Evolutionary conservation across 2,329 filamentous ascomycete genomes (phyloP), one percentile per base, ranked within the genome.

Genomic region (Coniochaeta sp.): DNA sequence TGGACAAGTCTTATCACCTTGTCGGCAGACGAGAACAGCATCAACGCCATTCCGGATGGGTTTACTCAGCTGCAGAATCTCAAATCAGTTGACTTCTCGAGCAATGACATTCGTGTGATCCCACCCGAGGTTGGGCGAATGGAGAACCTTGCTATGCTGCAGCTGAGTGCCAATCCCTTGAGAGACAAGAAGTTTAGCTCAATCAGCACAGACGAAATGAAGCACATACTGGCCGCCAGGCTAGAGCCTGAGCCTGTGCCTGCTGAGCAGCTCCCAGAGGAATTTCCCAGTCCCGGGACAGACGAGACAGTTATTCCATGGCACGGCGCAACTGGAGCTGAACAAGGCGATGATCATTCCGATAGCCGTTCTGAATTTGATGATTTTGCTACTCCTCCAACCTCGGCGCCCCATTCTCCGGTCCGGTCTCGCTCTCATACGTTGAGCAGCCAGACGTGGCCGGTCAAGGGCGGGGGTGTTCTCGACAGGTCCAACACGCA

Each of bases 111-210:
- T 55, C 85, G 85, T 2, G 78, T 84, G 14, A 73, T 99, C 8
- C 90, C 95, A 32, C 82, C 90, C 0, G 87, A 86, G 64, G 84
- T 98, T 61, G 89, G 88, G 5, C 77, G 84, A 28, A 96, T 98
- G 91, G 85, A 91, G 6, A 86, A 76, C 52, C 76, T 99, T 10
- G 81, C 86, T 22, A 87, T 87, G 70, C 82, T 98, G 47, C 86
- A 88, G 4, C 79, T 99, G 34, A 87, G 87, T 50, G 92, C 91
- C n/a, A 99, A 99, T 68, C 95, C 95, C 0, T 77, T 99, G 16
- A 83, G 90, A 16, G 92, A 97, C 70, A 92, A 89, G 70, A 96
- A 92, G 70, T 91, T 95, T 65, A 79, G 93, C 16, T 89, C 85
- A 0, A 90, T 96, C 75, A 82, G 83, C 24, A 92, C 90, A 0